Percentiles rank a stretch among this genome's conserved stretches.
Evolutionary conservation across 768 basidiomycete genomes (phyloP).

Genomic region (Lactifluus volemus): DNA sequence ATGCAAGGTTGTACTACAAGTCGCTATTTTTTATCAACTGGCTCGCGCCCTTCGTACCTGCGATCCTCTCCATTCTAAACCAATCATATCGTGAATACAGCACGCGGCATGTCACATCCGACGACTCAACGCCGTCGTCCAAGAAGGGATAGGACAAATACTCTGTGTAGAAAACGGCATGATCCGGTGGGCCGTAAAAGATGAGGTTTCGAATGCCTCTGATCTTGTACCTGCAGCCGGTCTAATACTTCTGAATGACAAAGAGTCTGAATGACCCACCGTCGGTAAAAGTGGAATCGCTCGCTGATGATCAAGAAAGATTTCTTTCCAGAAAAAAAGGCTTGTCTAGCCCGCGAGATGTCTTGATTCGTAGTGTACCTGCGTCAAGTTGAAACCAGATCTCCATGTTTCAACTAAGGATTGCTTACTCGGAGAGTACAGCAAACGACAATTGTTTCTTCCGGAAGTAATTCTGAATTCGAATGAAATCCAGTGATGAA

Average conservation of each 20-base stretch:
- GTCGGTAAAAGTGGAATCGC: conserved; percentile 96
- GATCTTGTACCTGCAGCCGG: conserved; percentile 66
- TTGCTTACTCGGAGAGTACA: conserved; percentile 79
- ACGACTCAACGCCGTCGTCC: conserved; percentile 77
- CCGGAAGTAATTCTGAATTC: conserved; percentile 79
- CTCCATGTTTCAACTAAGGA: neutral
- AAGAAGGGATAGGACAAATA: conserved; percentile 85
- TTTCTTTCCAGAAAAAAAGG: conserved; percentile 84
- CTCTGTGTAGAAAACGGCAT: conserved; percentile 89
- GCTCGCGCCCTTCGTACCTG: conserved; percentile 35
- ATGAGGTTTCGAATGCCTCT: conserved; percentile 87
- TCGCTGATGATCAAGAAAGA: conserved; percentile 88
- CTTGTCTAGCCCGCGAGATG: conserved; percentile 86
- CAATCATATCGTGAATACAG: conserved; percentile 87
- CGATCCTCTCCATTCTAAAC: conserved; percentile 81
- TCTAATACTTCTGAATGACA: neutral
- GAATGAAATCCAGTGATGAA: conserved; percentile 94
- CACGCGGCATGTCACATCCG: conserved; percentile 75
- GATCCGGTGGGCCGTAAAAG: conserved; percentile 89
- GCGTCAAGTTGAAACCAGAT: neutral
- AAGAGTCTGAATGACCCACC: conserved; percentile 34
- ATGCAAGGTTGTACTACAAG: neutral
- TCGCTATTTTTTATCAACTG: conserved; percentile 22
- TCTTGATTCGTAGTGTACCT: conserved; percentile 93
- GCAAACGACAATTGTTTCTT: conserved; percentile 66